Evolutionary conservation across 176 grass and related monocot genomes (phyloP).

Genomic region (Calamus simplicifolius): DNA sequence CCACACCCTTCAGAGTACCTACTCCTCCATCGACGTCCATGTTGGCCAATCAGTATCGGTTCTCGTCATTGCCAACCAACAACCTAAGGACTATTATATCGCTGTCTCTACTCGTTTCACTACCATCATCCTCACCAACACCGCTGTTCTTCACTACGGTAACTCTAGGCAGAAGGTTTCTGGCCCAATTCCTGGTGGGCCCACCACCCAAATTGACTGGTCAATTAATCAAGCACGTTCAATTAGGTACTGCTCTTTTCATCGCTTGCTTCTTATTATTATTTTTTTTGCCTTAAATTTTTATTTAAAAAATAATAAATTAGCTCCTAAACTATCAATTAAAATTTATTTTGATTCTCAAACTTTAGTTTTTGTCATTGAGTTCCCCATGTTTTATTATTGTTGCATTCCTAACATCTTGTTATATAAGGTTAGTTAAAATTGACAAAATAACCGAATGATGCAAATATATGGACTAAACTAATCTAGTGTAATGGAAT

Average conservation of each 20-base stretch:
- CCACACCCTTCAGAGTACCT: conserved; percentile 69
- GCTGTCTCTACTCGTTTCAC: conserved; percentile 60
- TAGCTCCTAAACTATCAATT: no score
- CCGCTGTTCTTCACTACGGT: conserved; percentile 45
- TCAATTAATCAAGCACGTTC: conserved; percentile 63
- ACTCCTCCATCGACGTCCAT: conserved; percentile 65
- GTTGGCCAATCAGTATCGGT: conserved; percentile 72
- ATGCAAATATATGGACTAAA: no score
- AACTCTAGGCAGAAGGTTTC: conserved; percentile 15
- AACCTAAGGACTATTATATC: conserved; percentile 37
- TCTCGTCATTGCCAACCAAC: conserved; percentile 42
- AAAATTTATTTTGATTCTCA: no score
- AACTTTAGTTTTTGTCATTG: no score
- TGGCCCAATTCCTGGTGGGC: background rate
- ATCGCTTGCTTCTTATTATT: no score
- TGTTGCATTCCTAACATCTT: no score
- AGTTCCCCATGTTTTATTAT: no score
- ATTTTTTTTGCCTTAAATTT: no score
- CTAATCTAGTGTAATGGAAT: no score
- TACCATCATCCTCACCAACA: conserved; percentile 23
- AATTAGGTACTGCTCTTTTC: conserved; percentile 16
- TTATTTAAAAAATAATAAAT: no score
- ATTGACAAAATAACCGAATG: no score
- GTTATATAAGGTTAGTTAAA: no score
- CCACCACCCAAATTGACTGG: conserved; percentile 21